These are phyloP conservation scores for Phaffomyces antillensis DNA, from an alignment of 805 yeast genomes.

Conservation along the genomic window DNA sequence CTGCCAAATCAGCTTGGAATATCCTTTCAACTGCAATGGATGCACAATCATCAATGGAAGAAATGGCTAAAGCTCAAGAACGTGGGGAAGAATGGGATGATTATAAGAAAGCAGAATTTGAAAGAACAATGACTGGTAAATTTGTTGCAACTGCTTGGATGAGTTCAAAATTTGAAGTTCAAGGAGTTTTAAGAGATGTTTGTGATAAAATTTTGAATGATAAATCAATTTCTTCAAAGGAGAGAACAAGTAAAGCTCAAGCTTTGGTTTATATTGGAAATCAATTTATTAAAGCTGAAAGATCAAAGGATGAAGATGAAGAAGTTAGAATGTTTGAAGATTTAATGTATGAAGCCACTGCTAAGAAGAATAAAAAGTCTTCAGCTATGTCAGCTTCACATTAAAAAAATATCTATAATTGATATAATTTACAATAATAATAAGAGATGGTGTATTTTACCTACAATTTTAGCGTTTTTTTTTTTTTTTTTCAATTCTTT, in stretches of 20 bases:
- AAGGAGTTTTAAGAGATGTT: conserved; percentile 70
- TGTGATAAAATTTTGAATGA: conserved; percentile 75
- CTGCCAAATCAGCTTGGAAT: conserved; percentile 76
- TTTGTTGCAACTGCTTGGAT: conserved; percentile 94
- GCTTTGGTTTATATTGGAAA: conserved; percentile 70
- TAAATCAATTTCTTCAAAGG: conserved; percentile 48
- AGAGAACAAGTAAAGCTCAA: conserved; percentile 68
- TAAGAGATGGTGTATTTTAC: too few relatives aligned
- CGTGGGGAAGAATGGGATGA: conserved; percentile 45
- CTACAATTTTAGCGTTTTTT: too few relatives aligned
- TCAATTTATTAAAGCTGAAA: conserved; percentile 54
- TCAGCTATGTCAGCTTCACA: too few relatives aligned
- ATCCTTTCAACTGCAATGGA: conserved; percentile 81
- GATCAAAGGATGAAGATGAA: conserved; percentile 85
- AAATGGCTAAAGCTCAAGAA: conserved; percentile 63
- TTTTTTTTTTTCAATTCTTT: too few relatives aligned
- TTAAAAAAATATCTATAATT: too few relatives aligned
- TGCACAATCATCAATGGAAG: conserved; percentile 73
- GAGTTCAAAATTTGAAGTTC: conserved; percentile 81
- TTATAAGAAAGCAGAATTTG: conserved; percentile 68
- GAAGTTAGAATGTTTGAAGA: conserved; percentile 91
- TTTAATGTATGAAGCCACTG: conserved; percentile 74
- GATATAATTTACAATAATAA: too few relatives aligned
- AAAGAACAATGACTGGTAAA: conserved; percentile 78
- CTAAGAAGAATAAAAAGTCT: conserved; percentile 12